These are phyloP conservation scores for Leccinum subtestaceum DNA, from an alignment of 768 basidiomycete species.

Conservation along the genomic window DNA sequence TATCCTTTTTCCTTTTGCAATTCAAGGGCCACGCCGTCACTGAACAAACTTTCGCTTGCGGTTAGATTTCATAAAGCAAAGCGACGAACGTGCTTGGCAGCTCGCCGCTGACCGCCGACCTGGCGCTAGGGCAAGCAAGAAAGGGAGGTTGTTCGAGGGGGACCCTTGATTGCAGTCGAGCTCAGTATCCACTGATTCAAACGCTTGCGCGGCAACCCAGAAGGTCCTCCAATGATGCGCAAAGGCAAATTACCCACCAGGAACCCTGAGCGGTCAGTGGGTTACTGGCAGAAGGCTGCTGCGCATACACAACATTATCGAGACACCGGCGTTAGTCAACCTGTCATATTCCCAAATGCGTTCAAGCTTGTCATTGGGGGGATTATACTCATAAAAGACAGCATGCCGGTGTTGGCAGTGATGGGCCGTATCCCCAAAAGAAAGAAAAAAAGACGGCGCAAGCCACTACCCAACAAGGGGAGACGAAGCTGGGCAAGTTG, in stretches of 20 bases:
- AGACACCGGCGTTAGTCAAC: conserved; percentile 5
- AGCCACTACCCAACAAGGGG: not conserved
- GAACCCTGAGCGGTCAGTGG: conserved; percentile 1
- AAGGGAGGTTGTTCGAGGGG: conserved; percentile 1
- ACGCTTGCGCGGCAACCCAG: not conserved
- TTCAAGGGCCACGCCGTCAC: not conserved
- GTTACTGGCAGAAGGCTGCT: conserved; percentile 12
- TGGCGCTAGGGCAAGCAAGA: conserved; percentile 17
- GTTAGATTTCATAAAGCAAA: not conserved
- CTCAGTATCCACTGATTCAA: not conserved
- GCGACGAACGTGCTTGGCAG: conserved; percentile 6
- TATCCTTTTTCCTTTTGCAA: conserved; percentile 13
- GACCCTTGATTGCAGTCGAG: conserved; percentile 20
- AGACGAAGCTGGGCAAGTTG: conserved; percentile 2
- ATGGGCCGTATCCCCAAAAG: not conserved
- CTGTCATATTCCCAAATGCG: not conserved
- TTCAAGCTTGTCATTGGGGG: not conserved
- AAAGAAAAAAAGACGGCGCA: conserved; percentile 1
- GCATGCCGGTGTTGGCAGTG: conserved; percentile 8
- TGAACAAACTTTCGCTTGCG: not conserved
- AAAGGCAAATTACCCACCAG: not conserved
- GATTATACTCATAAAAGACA: conserved; percentile 7
- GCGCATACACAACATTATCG: conserved; percentile 14
- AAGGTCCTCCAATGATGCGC: not conserved
- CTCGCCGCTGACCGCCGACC: not conserved